A percentile compares a stretch with the other conserved stretches of the same genome.
Conservation (phyloP, 1,284 basidiomycete genomes). For the Xerocomus tenax region DNA sequence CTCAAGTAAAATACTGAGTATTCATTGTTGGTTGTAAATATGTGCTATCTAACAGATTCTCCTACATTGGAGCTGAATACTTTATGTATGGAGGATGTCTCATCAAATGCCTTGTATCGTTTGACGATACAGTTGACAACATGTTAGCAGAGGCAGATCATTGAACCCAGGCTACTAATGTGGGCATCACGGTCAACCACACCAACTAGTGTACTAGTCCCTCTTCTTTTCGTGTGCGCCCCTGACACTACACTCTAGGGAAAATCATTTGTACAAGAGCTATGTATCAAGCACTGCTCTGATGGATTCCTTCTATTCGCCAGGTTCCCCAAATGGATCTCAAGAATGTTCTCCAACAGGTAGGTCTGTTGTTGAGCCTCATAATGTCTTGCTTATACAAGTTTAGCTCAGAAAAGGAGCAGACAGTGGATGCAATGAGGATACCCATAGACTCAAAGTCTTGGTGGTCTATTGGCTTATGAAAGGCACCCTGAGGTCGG, state of each 20-base stretch:
- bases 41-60: not conserved
- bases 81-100: not conserved
- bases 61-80: not conserved
- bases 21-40: not conserved
- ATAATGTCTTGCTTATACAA: not conserved
- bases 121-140: not conserved
- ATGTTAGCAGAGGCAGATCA: not conserved
- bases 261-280: not conserved
- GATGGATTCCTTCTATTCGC: too few species aligned
- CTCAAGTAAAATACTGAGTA: not conserved
- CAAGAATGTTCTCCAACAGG: not conserved
- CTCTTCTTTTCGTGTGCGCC: not conserved
- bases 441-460: not conserved
- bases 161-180: not conserved
- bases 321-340: not conserved
- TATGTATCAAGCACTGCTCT: not conserved
- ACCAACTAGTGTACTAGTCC: not conserved
- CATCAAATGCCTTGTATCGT: not conserved
- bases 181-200: not conserved
- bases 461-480: not conserved
- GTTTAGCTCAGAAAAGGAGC: not conserved
- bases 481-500: too few species aligned
- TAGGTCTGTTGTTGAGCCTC: not conserved
- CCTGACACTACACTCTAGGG: not conserved
- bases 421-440: not conserved